Evolutionary conservation across 2,329 filamentous ascomycete genomes (phyloP).

Genomic region (Pseudocercospora vitis): DNA sequence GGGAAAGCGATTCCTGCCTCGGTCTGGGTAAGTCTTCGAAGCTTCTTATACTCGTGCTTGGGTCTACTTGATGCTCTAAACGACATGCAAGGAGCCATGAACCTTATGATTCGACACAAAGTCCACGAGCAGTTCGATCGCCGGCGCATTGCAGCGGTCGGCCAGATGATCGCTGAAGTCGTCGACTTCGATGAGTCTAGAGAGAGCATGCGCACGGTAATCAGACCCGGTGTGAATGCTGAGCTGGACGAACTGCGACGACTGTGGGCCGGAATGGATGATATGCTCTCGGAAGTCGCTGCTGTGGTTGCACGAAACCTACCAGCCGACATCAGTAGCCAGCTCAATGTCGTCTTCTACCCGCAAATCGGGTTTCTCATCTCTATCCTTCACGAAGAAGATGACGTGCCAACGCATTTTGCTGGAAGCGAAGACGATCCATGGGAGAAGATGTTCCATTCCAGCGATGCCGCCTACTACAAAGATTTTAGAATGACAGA

Average conservation of each 20-base stretch:
- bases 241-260: constrained; percentile 76
- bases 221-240: constrained; percentile 69
- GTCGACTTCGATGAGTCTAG: constrained; percentile 79
- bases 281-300: constrained; percentile 68
- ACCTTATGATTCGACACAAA: constrained; percentile 56
- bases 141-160: constrained; percentile 62
- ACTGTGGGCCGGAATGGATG: constrained; percentile 73
- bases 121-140: constrained; percentile 62
- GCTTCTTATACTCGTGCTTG: constrained; percentile 71
- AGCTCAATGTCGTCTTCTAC: constrained; percentile 80
- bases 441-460: constrained; percentile 79
- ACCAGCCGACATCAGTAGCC: constrained; percentile 56
- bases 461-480: constrained; percentile 62
- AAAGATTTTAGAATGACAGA: constrained; percentile 81
- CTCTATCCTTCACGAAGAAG: constrained; percentile 63
- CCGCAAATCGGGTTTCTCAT: constrained; percentile 90
- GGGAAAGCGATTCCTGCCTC: constrained; percentile 61
- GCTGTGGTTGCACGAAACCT: constrained; percentile 62
- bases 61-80: constrained; percentile 65
- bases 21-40: constrained; percentile 67
- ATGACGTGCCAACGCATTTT: constrained; percentile 59
- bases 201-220: constrained; percentile 68
- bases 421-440: constrained; percentile 58
- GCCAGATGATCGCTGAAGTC: constrained; percentile 68
- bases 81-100: constrained; percentile 57